Evolutionary conservation across 345 rosid species (phyloP), one percentile per base, ranked within the genome.

Genomic region (Lepidium aucheri): DNA sequence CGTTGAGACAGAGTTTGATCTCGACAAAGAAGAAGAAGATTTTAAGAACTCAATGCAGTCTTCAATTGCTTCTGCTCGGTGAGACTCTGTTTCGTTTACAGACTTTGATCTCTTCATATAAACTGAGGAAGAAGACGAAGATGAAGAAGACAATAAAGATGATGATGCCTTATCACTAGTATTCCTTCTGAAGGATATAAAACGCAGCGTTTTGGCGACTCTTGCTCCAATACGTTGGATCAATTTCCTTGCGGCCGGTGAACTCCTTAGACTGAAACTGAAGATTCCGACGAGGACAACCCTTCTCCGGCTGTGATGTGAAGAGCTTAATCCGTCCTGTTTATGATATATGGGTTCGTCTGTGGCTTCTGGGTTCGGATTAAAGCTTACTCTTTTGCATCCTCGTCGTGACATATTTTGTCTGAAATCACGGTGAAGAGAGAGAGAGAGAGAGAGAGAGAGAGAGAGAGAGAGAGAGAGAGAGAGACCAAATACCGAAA

Each of bases 1-100:
- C 4, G 85, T 30, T 32, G 90, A 80, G 68, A 84, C 81, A 0
- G 96, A 87, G 74, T 82, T 93, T 59, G 91, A 86, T 72, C 94
- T 79, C 9, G 76, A 81, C 77, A 88, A 44, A 36, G 90, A 72
- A 68, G 74, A 81, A 14, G 89, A 87, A 70, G 86, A 84, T 53
- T 93, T 93, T 66, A 90, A 78, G 84, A 90, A 93, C 82, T 86
- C 82, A 56, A 93, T 93, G 74, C 98, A 93, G 53, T 93, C 97
- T 70, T 88, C 89, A 6, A 93, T 79, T 35, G 91, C 97, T 77
- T 93, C 96, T 41, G 90, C 96, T 74, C 86, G 51, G 34, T 88
- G 97, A 12, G 94, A 87, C 45, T 93, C 96, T 15, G 90, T 76
- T n/a, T 86, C 95, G 12, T 76, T 81, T n/a, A 86, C 51, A 12